Evolutionary conservation across 192 early-diverging fungal genomes (phyloP), one percentile per base, ranked within the genome.

Genomic region (Backusella parvicylindrica): DNA sequence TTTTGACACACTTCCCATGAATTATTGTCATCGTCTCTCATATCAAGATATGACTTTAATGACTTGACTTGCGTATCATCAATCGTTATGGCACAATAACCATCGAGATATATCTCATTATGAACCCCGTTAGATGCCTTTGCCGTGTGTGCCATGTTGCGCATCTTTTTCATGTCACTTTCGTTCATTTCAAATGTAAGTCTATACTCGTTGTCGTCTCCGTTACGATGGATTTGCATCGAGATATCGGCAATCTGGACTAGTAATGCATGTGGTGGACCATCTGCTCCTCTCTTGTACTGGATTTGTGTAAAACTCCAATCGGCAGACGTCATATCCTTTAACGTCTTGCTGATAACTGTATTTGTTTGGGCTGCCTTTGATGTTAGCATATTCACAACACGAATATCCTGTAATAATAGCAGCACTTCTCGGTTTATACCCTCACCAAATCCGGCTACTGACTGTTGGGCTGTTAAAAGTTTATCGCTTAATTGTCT

Each of bases 401-500:
- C 32, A 13, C 84, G 76, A 31, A 85, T 69, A 77, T 85, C 84
- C 30, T 77, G 78, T 37, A 85, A 69, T n/a, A 72, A 72, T 35
- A 85, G 66, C 8, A 83, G 70, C 6, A 85, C 76, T 60, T 85
- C 84, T 41, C 74, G 50, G 21, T 37, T 76, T 1, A 66, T 36
- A 0, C 47, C 43, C 23, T 79, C 77, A 23, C 79, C 75, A 71
- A 85, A 85, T 18, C 82, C 82, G 30, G 83, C 80, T 21, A 85
- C 69, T 0, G 77, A 79, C 36, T 75, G 71, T 18, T 71, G 75
- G 3, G 81, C 77, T 11, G 75, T 76, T 18, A 83, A 49, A 2
- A 85, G 49, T 47, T 85, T 85, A 36, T 85, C 84, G 7, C 28
- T 75, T 11, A 85, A 71, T 38, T 74, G 75, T 5, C 78, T 75